Evolutionary conservation across 768 basidiomycete genomes (phyloP).

Genomic region (Collybiopsis confluens): DNA sequence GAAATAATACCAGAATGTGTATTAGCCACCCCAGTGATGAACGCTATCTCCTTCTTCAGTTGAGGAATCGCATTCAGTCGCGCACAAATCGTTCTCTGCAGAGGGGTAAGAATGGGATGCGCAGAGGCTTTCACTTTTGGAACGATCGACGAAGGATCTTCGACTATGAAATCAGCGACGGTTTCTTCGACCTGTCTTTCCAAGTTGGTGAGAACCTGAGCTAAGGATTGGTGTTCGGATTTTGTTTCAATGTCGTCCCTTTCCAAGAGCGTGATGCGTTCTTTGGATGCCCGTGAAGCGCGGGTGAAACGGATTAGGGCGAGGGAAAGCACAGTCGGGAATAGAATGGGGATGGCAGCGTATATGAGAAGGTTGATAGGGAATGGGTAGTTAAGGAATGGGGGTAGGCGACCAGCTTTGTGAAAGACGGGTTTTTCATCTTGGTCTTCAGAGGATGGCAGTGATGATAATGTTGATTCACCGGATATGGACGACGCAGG

Average conservation of each 20-base stretch:
- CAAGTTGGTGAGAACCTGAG: constrained; percentile 50
- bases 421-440: constrained; percentile 30
- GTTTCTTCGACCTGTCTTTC: constrained; percentile 60
- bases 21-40: constrained; percentile 55
- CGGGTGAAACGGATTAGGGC: constrained; percentile 53
- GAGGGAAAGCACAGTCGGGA: constrained; percentile 56
- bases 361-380: constrained; percentile 65
- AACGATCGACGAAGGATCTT: constrained; percentile 16
- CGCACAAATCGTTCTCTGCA: constrained; percentile 53
- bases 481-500: background rate
- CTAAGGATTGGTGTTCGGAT: constrained; percentile 31
- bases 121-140: constrained; percentile 15
- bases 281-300: constrained; percentile 54
- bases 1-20: constrained; percentile 65
- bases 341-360: constrained; percentile 54
- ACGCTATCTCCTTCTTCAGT: constrained; percentile 67
- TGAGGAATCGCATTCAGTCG: constrained; percentile 65
- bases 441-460: constrained; percentile 20
- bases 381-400: constrained; percentile 53
- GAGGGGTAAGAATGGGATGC: constrained; percentile 47
- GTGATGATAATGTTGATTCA: background rate
- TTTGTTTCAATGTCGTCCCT: constrained; percentile 41
- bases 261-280: constrained; percentile 64
- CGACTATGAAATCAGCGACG: constrained; percentile 57
- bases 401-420: constrained; percentile 36